These are phyloP conservation scores for Fusarium sp. DNA, from an alignment of 2,329 filamentous ascomycete species.

Conservation along the genomic window DNA sequence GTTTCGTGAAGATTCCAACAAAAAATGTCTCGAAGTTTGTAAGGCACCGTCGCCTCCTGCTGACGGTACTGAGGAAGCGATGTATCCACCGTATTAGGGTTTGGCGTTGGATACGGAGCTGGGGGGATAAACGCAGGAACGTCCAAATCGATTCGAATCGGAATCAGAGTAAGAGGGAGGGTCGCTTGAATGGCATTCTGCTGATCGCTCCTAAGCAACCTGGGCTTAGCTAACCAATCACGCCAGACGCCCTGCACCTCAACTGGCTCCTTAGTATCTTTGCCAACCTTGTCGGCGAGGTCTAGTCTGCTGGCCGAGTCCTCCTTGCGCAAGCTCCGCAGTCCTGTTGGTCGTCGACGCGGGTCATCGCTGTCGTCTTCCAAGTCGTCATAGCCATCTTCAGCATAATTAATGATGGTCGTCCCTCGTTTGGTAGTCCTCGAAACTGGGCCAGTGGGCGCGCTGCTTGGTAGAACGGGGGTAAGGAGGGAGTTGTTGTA, in stretches of 20 bases:
- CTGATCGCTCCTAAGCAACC: conserved; percentile 65
- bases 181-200: conserved; percentile 74
- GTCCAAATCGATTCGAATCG: conserved; percentile 96
- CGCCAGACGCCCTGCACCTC: conserved; percentile 91
- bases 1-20: conserved; percentile 98
- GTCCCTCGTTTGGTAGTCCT: conserved; percentile 98
- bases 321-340: conserved; percentile 84
- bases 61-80: conserved; percentile 81
- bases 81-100: conserved; percentile 73
- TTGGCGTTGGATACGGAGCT: conserved; percentile 71
- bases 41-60: conserved; percentile 83
- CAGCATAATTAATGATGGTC: conserved; percentile 96
- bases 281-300: conserved; percentile 80
- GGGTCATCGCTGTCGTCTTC: conserved; percentile 79
- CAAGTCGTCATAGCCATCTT: conserved; percentile 90
- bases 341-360: conserved; percentile 81
- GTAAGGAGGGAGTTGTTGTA: conserved; percentile 94
- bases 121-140: conserved; percentile 80
- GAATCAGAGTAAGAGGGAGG: conserved; percentile 89
- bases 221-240: conserved; percentile 90
- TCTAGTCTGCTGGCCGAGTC: conserved; percentile 73
- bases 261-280: conserved; percentile 82
- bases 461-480: conserved; percentile 79
- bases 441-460: conserved; percentile 72
- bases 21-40: conserved; percentile 93